Evolutionary conservation across 176 grass and related monocot genomes (phyloP).

Genomic region (Bromus sterilis): DNA sequence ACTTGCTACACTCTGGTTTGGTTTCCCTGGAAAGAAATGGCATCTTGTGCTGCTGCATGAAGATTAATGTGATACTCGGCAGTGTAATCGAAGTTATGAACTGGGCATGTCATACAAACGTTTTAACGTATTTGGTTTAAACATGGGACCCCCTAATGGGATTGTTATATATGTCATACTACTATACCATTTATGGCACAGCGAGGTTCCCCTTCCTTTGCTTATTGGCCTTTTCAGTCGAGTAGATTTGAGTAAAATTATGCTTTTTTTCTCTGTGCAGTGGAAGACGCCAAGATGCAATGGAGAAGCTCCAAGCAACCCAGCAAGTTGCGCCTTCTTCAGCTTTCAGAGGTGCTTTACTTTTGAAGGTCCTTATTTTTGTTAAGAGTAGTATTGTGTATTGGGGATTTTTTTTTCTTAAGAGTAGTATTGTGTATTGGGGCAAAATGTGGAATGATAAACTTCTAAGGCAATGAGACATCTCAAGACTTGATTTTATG

Average conservation of each 20-base stretch:
- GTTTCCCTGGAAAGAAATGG: neutral
- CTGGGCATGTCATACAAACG: neutral
- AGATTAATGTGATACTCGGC: neutral
- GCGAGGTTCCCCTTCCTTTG: neutral
- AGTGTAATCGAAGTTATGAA: neutral
- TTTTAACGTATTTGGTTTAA: neutral
- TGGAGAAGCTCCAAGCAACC: slow-evolving; percentile 71
- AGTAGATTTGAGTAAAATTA: neutral
- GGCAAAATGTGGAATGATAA: neutral
- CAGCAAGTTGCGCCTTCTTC: slow-evolving; percentile 44
- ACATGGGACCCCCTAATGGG: neutral
- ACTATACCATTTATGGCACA: neutral
- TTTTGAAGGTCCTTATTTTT: neutral
- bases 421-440: neutral
- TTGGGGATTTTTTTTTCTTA: neutral
- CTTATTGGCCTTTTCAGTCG: neutral
- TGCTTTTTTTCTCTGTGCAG: slow-evolving; percentile 31
- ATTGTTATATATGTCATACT: neutral
- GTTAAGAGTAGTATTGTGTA: neutral
- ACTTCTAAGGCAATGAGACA: neutral
- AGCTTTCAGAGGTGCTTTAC: slow-evolving; percentile 54
- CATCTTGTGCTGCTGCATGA: neutral
- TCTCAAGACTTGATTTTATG: neutral
- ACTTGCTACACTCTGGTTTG: neutral
- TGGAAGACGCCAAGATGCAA: slow-evolving; percentile 51